Conservation (phyloP, 768 basidiomycete genomes). For the Holtermannia corniformis region DNA sequence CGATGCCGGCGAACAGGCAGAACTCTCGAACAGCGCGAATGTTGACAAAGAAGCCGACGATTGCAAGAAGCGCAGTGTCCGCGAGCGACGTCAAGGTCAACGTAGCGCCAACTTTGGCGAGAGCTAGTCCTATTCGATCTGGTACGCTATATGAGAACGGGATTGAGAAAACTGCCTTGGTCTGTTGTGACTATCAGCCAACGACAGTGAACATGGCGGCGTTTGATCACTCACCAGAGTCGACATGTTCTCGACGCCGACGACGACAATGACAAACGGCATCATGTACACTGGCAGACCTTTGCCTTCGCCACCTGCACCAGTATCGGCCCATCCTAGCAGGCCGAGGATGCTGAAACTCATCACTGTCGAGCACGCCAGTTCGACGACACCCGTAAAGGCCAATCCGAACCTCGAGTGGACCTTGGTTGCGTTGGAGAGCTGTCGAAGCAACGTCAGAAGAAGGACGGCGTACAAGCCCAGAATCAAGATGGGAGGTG, state of each 20-base stretch:
- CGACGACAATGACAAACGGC: slow-evolving; percentile 87
- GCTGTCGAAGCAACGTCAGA: slow-evolving; percentile 23
- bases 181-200: slow-evolving; percentile 11
- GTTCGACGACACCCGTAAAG: slow-evolving; percentile 85
- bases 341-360: slow-evolving; percentile 86
- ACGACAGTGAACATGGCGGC: slow-evolving; percentile 1
- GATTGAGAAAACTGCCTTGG: slow-evolving; percentile 26
- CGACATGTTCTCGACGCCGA: slow-evolving; percentile 97
- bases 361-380: slow-evolving; percentile 84
- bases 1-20: slow-evolving; percentile 85
- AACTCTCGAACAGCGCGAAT: slow-evolving; percentile 79
- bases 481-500: slow-evolving; percentile 11
- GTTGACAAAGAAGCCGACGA: slow-evolving; percentile 61
- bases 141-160: slow-evolving; percentile 46
- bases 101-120: slow-evolving; percentile 79
- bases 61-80: slow-evolving; percentile 69
- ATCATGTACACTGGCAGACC: slow-evolving; percentile 50
- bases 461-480: slow-evolving; percentile 30
- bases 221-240: slow-evolving; percentile 54
- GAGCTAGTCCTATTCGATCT: slow-evolving; percentile 79
- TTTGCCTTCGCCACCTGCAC: slow-evolving; percentile 18
- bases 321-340: slow-evolving; percentile 49
- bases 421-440: slow-evolving; percentile 48
- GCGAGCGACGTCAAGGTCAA: slow-evolving; percentile 86
- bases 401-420: slow-evolving; percentile 86